Conservation (phyloP, 2,329 filamentous ascomycete species). For the Monosporascus sp. region DNA sequence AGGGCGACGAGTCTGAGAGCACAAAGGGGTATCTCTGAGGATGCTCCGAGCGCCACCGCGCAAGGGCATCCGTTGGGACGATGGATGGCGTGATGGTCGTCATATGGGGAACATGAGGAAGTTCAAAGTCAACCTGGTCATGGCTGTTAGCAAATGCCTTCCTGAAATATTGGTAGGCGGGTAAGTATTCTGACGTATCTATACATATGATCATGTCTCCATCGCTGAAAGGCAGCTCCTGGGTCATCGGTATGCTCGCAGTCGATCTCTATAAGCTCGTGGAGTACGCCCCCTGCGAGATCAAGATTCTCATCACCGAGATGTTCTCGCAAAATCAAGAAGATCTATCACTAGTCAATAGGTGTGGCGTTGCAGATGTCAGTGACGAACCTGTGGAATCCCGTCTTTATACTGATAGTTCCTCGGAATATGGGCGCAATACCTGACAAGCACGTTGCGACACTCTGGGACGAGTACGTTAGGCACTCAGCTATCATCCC, state of each 20-base stretch:
- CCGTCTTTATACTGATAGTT: conserved; percentile 42
- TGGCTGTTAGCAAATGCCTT: conserved; percentile 2
- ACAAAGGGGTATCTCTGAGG: conserved; percentile 33
- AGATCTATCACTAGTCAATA: conserved; percentile 24
- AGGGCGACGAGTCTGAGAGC: conserved; percentile 32
- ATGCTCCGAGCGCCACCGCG: conserved; percentile 31
- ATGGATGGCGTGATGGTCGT: conserved; percentile 38
- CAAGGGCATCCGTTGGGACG: conserved; percentile 31
- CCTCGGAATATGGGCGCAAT: conserved; percentile 37
- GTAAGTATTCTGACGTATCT: conserved; percentile 29
- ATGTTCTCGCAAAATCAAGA: conserved; percentile 36
- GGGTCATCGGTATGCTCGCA: conserved; percentile 38
- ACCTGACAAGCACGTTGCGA: conserved; percentile 38
- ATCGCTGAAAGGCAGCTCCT: conserved; percentile 40
- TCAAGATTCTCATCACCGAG: conserved; percentile 40
- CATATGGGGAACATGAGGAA: conserved; percentile 42
- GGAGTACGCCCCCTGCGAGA: conserved; percentile 37
- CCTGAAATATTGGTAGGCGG: not conserved
- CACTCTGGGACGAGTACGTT: conserved; percentile 28
- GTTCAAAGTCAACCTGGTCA: conserved; percentile 33
- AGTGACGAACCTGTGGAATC: conserved; percentile 30
- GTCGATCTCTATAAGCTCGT: conserved; percentile 42
- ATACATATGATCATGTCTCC: conserved; percentile 38
- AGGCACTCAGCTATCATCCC: not conserved
- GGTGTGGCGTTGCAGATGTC: not conserved